These are phyloP conservation scores for Kuraishia piskuri DNA, from an alignment of 805 yeast species.

Conservation along the genomic window DNA sequence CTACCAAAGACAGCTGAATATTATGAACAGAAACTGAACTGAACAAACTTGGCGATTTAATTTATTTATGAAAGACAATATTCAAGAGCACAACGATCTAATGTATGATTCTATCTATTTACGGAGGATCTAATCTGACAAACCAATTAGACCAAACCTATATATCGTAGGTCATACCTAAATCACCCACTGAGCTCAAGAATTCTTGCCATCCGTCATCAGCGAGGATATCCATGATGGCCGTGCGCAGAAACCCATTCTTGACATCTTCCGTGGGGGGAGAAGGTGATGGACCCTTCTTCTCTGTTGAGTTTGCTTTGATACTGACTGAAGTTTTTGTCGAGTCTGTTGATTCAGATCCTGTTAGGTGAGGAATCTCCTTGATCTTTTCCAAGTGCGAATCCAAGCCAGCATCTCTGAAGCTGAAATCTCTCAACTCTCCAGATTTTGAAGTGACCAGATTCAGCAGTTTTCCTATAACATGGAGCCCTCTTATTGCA, in stretches of 20 bases:
- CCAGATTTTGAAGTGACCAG: conserved; percentile 5
- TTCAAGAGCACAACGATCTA: background rate
- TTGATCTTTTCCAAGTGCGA: background rate
- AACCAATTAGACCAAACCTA: background rate
- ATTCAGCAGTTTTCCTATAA: conserved; percentile 15
- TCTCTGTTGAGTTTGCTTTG: background rate
- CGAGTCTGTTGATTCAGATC: background rate
- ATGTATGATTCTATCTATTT: too few species aligned
- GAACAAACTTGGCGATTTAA: background rate
- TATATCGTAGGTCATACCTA: background rate
- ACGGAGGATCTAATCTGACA: too few species aligned
- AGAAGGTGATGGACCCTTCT: background rate
- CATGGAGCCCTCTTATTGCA: conserved; percentile 21
- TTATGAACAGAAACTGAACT: background rate
- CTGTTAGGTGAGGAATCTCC: background rate
- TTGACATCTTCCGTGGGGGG: background rate
- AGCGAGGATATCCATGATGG: conserved; percentile 19
- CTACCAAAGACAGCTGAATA: background rate
- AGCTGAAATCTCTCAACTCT: conserved; percentile 1
- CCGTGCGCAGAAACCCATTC: conserved; percentile 6
- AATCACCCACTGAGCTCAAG: background rate
- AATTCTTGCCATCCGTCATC: conserved; percentile 19
- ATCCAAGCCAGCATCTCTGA: conserved; percentile 1
- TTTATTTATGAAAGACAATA: too few species aligned
- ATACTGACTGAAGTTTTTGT: too few species aligned